Evolutionary conservation across 805 yeast genomes (phyloP).

Genomic region (Wickerhamomyces chaumierensis): DNA sequence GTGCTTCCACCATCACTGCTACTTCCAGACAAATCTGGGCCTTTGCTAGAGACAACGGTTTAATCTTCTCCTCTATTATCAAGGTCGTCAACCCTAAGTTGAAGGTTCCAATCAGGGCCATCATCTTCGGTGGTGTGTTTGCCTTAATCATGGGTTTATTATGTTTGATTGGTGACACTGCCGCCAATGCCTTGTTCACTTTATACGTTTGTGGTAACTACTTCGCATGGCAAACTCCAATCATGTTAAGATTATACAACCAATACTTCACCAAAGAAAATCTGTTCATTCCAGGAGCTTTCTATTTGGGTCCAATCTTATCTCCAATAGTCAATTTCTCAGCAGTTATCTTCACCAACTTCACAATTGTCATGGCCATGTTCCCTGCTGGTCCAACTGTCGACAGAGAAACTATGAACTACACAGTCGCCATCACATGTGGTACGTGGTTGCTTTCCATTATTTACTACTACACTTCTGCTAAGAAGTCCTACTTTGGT

Average conservation of each 20-base stretch:
- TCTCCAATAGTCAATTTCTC: slow-evolving; percentile 35
- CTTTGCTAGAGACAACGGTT: slow-evolving; percentile 65
- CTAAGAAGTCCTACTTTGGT: slow-evolving; percentile 45
- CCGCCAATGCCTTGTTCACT: slow-evolving; percentile 34
- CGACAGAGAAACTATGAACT: slow-evolving; percentile 47
- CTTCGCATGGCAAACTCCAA: slow-evolving; percentile 31
- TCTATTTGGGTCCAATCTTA: slow-evolving; percentile 41
- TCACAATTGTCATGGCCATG: slow-evolving; percentile 45
- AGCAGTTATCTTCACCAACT: slow-evolving; percentile 38
- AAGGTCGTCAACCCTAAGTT: slow-evolving; percentile 45
- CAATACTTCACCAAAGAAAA: slow-evolving; percentile 30
- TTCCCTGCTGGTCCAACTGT: slow-evolving; percentile 38
- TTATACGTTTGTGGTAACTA: slow-evolving; percentile 32
- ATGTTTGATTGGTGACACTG: slow-evolving; percentile 29
- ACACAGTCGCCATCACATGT: slow-evolving; percentile 54
- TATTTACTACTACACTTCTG: slow-evolving; percentile 39
- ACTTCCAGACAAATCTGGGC: slow-evolving; percentile 65
- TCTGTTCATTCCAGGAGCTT: slow-evolving; percentile 57
- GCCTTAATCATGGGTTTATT: slow-evolving; percentile 28
- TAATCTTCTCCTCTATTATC: slow-evolving; percentile 47
- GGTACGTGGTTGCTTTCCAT: slow-evolving; percentile 51
- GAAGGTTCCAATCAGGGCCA: slow-evolving; percentile 59
- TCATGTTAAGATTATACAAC: slow-evolving; percentile 16
- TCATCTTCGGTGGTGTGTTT: slow-evolving; percentile 28
- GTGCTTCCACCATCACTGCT: slow-evolving; percentile 49